Evolutionary conservation across 768 basidiomycete species (phyloP).

Genomic region (Agrocybe praecox): DNA sequence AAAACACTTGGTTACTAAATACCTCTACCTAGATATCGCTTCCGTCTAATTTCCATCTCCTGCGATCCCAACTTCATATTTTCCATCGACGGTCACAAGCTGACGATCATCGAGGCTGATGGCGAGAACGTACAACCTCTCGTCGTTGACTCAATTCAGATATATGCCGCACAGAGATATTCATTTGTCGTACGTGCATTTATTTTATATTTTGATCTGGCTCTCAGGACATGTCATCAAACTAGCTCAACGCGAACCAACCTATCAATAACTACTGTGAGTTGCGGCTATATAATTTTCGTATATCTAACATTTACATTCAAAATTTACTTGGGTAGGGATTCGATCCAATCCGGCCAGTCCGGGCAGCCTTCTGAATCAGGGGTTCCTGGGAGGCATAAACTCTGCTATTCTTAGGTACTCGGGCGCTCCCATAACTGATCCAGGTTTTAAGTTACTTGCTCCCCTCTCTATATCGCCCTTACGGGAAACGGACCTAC

Average conservation of each 20-base stretch:
- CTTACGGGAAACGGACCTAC: not conserved
- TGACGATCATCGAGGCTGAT: conserved; percentile 58
- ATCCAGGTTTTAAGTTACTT: conserved; percentile 29
- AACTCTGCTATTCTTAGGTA: conserved; percentile 56
- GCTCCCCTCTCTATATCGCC: not conserved
- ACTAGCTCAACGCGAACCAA: conserved; percentile 17
- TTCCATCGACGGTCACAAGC: conserved; percentile 47
- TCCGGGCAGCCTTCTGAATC: no score
- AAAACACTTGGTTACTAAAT: no score
- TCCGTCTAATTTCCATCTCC: conserved; percentile 53
- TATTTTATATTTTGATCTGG: not conserved
- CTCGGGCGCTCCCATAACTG: conserved; percentile 35
- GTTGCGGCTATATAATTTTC: not conserved
- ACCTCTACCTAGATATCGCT: conserved; percentile 41
- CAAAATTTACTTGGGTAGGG: no score
- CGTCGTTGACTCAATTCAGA: conserved; percentile 41
- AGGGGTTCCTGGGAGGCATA: conserved; percentile 34
- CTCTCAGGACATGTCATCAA: not conserved
- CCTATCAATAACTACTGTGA: not conserved
- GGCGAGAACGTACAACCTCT: conserved; percentile 43
- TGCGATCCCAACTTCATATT: conserved; percentile 48
- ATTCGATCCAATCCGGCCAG: conserved; percentile 40
- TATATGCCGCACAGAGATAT: conserved; percentile 31
- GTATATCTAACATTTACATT: no score
- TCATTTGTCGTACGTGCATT: conserved; percentile 2